Base-by-base conservation (phyloP, 495 filamentous ascomycete genomes). In the Parachaetomium inaequale region DNA sequence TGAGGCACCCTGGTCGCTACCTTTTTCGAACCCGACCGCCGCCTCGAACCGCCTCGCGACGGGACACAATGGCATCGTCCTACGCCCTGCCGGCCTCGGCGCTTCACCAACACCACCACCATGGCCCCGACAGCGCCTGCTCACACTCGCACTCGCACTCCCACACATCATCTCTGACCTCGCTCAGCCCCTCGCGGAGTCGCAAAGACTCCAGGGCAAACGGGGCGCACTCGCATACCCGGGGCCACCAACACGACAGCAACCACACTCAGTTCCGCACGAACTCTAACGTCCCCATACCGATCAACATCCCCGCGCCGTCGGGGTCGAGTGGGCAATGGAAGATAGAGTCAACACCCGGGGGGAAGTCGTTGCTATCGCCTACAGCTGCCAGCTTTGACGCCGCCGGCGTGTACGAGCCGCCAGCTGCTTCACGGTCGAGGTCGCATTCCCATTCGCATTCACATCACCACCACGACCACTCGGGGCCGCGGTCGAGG, bases 51-150 rank as follows among this genome's bases (percentile, higher is more conserved):
- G 45, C 43, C 51, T 49, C 26, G 17, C 7, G 6, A 5, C 43
- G 34, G 49, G 10, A 29, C 53, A 67, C 45, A 26, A 82, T 82
- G 80, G 75, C 76, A 34, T 76, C 82, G 14, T 76, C 81, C 2
- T 84, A 82, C 65, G 78, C 77, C 45, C 72, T 82, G 32, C 81
- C 81, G 32, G 74, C 76, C 42, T 72, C 81, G 38, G 72, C 79
- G 25, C 68, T 83, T 51, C 71, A 78, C 17, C 74, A 80, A 46
- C 76, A 79, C 68, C 67, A 73, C 31, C 73, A 75, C 42, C 74
- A 73, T 63, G 69, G 67, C 7, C 65, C 73, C 40, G 68, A 68
- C 23, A 65, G 61, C 32, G 63, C 26, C 15, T 63, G 66, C 43
- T 65, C 72, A 6, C 54, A 56, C 38, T 19, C 38, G n/a, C 54